Evolutionary conservation across 495 filamentous ascomycete species (phyloP).

Genomic region (Hypoxylon perforatum): DNA sequence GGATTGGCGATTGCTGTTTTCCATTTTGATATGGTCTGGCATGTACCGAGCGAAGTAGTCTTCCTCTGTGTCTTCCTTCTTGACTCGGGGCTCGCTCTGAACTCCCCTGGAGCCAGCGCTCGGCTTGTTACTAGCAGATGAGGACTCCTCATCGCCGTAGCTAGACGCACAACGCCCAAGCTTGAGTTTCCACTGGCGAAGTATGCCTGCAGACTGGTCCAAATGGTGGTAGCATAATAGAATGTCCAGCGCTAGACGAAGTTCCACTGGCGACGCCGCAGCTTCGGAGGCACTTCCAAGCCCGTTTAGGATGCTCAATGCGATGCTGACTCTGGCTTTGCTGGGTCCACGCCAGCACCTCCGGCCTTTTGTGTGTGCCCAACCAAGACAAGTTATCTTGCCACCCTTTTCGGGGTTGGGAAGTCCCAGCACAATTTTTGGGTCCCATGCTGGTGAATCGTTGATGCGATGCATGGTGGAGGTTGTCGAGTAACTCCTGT

Average conservation of each 20-base stretch:
- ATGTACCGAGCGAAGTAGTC: too few species aligned
- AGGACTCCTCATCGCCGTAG: neutral
- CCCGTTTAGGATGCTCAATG: neutral
- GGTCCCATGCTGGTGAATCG: constrained; percentile 20
- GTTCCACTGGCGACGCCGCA: constrained; percentile 11
- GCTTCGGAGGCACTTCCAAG: constrained; percentile 1
- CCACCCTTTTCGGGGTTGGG: neutral
- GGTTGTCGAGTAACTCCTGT: neutral
- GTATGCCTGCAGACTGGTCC: neutral
- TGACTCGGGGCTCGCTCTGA: neutral
- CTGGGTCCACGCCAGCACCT: constrained; percentile 7
- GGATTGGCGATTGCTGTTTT: neutral
- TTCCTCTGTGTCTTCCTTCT: constrained; percentile 1
- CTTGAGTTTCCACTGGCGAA: constrained; percentile 7
- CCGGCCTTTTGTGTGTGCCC: neutral
- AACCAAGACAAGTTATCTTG: constrained; percentile 13
- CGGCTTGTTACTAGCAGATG: neutral
- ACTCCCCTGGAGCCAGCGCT: neutral
- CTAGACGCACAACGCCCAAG: neutral
- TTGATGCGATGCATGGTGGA: constrained; percentile 6
- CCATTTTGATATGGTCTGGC: too few species aligned
- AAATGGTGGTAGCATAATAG: constrained; percentile 19
- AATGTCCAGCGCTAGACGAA: constrained; percentile 1
- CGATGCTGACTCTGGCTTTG: constrained; percentile 8
- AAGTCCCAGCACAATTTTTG: constrained; percentile 11